phyloP scores from a whole-genome alignment of 331 rosid genomes.

The Prunus yedoensis region DNA sequence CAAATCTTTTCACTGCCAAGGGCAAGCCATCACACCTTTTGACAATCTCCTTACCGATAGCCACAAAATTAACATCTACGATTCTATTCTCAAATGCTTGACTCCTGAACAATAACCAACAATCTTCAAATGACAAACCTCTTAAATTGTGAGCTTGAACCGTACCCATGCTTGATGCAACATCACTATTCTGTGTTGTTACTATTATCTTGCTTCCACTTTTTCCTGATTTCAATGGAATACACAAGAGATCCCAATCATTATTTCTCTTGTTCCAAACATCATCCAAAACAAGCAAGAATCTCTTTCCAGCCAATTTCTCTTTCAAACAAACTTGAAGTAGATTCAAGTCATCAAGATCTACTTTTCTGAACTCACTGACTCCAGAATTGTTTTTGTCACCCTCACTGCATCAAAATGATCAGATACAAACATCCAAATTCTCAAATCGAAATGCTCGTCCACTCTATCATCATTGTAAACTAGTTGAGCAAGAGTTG shows the following conservation, averaged over 20 bases:
- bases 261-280: constrained; percentile 24
- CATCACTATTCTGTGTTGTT: constrained; percentile 19
- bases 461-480: constrained; percentile 19
- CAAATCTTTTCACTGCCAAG: constrained; percentile 23
- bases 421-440: constrained; percentile 27
- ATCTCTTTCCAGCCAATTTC: constrained; percentile 20
- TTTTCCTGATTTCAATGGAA: constrained; percentile 16
- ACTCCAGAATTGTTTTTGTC: constrained; percentile 17
- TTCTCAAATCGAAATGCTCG: constrained; percentile 13
- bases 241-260: constrained; percentile 25
- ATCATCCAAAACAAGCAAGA: constrained; percentile 28
- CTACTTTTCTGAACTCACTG: not conserved
- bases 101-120: constrained; percentile 21
- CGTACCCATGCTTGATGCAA: constrained; percentile 27
- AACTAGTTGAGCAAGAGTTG: constrained; percentile 27
- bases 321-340: constrained; percentile 33
- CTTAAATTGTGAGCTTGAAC: constrained; percentile 10
- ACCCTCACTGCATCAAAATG: constrained; percentile 24
- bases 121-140: constrained; percentile 23
- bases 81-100: constrained; percentile 19
- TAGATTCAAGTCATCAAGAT: constrained; percentile 23
- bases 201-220: constrained; percentile 27
- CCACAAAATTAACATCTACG: constrained; percentile 1
- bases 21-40: constrained; percentile 29
- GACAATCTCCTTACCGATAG: constrained; percentile 21